These are phyloP conservation scores for Serendipita sp. DNA, from an alignment of 768 basidiomycete genomes.

Conservation along the genomic window DNA sequence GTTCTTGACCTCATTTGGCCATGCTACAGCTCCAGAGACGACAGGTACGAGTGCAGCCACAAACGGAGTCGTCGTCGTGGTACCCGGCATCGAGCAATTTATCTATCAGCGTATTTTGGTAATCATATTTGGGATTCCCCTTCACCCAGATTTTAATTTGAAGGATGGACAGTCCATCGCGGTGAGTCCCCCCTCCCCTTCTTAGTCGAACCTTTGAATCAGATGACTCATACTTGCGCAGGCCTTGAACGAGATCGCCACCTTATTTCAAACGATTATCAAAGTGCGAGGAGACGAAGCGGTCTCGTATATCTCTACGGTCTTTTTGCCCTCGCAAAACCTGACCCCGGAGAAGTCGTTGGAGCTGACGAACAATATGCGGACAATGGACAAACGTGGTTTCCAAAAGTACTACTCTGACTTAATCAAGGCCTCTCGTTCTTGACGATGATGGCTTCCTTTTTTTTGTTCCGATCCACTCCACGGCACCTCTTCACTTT, in stretches of 20 bases:
- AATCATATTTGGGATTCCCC: conserved; percentile 64
- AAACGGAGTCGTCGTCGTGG: conserved; percentile 19
- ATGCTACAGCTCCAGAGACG: conserved; percentile 25
- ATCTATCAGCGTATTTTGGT: conserved; percentile 79
- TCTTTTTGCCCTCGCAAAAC: conserved; percentile 76
- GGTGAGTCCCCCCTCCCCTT: conserved; percentile 30
- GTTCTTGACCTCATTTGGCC: conserved; percentile 54
- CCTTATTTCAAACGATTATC: conserved; percentile 62
- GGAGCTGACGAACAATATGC: conserved; percentile 63
- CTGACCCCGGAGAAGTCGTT: conserved; percentile 66
- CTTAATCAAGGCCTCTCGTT: conserved; percentile 31
- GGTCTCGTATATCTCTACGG: conserved; percentile 56
- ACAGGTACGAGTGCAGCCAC: conserved; percentile 20
- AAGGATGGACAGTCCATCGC: conserved; percentile 77
- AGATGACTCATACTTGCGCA: conserved; percentile 18
- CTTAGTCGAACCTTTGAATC: background rate
- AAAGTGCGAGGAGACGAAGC: conserved; percentile 70
- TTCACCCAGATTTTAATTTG: conserved; percentile 63
- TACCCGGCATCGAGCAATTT: conserved; percentile 87
- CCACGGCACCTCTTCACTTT: too few species aligned
- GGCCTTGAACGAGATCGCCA: conserved; percentile 83
- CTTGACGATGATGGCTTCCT: background rate
- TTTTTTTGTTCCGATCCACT: background rate
- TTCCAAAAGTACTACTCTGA: conserved; percentile 83
- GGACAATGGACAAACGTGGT: conserved; percentile 52